Evolutionary conservation across 495 filamentous ascomycete genomes (phyloP), one percentile per base, ranked within the genome.

Genomic region (Glarea lozoyensis): DNA sequence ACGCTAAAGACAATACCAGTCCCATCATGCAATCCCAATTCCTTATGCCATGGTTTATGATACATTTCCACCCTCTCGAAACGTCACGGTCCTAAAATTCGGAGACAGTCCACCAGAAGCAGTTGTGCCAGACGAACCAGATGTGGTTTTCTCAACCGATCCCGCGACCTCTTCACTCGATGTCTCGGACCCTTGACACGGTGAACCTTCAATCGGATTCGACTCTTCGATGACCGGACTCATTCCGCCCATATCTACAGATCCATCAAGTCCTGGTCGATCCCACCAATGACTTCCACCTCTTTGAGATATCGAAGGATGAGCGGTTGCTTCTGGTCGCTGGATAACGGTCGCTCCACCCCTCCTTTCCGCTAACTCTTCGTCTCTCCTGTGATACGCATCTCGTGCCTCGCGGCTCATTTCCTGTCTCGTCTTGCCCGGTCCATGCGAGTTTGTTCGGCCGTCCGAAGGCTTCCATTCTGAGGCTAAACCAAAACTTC

Each of bases 381-480:
- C 57, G 10, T 65, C 63, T 27, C 69, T 43, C 24, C 70, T 41
- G 33, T 49, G 44, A 32, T 67, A 60, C 21, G 72, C 69, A 29
- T 60, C 49, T 49, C 61, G 45, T 10, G 65, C 63, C 37, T 72
- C 67, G 18, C 62, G 56, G 24, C 63, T 50, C 57, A 64, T 60
- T 46, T 76, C 70, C 40, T 73, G 67, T 36, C 62, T 53, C 10
- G 39, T 48, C 6, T 41, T 50, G 21, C 53, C 46, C 4, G 46
- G 32, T 7, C 40, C 46, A 24, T 52, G 38, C 15, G 43, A 33
- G 7, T 61, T 25, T 11, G 49, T 18, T 22, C 37, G 44, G 43
- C 42, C 36, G 9, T 52, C 53, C 1, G 59, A 54, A 2, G 51
- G 45, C 29, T 40, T 55, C 64, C 67, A 65, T 49, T 58, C 69